Conservation (phyloP, 1,284 basidiomycete genomes). For the Ceratobasidium sp. region DNA sequence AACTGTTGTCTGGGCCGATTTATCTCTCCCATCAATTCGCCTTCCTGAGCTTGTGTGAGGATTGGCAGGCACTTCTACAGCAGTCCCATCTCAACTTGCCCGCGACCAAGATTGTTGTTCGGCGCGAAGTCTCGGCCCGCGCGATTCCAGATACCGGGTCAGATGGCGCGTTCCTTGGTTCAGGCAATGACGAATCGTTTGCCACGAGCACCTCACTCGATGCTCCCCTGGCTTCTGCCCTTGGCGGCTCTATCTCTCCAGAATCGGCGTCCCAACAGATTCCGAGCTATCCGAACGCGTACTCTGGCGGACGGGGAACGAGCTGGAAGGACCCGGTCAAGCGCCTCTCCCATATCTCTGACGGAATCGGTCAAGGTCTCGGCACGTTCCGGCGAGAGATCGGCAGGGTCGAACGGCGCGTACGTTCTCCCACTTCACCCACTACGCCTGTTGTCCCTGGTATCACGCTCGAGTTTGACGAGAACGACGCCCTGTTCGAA, state of each 20-base stretch:
- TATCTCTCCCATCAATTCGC: constrained; percentile 87
- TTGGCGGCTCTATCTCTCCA: constrained; percentile 78
- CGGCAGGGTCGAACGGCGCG: constrained; percentile 46
- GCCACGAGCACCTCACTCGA: constrained; percentile 73
- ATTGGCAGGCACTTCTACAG: constrained; percentile 83
- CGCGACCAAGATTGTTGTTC: constrained; percentile 73
- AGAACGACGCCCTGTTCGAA: constrained; percentile 55
- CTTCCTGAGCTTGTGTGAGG: constrained; percentile 77
- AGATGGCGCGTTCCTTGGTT: constrained; percentile 66
- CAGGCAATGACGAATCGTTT: constrained; percentile 51
- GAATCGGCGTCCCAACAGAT: constrained; percentile 65
- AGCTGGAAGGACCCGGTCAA: constrained; percentile 57
- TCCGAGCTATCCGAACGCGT: constrained; percentile 83
- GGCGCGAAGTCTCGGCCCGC: constrained; percentile 16
- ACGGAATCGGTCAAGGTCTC: constrained; percentile 56
- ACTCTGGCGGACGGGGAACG: constrained; percentile 48
- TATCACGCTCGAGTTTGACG: constrained; percentile 57
- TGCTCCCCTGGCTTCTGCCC: constrained; percentile 80
- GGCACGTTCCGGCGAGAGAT: constrained; percentile 55
- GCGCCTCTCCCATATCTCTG: constrained; percentile 46
- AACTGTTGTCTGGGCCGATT: constrained; percentile 76
- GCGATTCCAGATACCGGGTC: constrained; percentile 30
- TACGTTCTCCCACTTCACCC: constrained; percentile 25
- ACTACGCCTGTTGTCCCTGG: constrained; percentile 27
- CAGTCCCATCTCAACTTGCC: constrained; percentile 74